A percentile compares a stretch with the other conserved stretches of the same genome.
These are phyloP conservation scores for Alternaria dauci DNA, from an alignment of 2,329 filamentous ascomycete species.

Conservation along the genomic window DNA sequence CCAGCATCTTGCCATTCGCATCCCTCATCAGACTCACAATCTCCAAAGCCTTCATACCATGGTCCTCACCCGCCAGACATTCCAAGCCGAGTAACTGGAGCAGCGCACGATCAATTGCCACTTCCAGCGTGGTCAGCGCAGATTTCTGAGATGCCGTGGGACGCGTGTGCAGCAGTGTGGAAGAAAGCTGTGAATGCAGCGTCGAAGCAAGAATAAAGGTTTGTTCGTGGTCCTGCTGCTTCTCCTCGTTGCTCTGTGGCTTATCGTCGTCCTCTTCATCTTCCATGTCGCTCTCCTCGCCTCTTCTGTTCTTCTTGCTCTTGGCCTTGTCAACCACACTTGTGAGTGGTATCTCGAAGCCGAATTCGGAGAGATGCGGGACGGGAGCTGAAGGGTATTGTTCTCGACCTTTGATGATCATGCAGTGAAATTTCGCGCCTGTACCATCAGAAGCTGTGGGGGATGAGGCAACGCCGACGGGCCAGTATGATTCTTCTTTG, in stretches of 20 bases:
- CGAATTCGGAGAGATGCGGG: constrained; percentile 90
- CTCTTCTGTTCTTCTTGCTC: constrained; percentile 37
- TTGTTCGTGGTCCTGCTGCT: constrained; percentile 77
- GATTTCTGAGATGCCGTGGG: constrained; percentile 70
- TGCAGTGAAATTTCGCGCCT: constrained; percentile 93
- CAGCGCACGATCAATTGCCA: constrained; percentile 89
- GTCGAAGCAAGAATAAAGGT: constrained; percentile 78
- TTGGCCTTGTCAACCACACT: constrained; percentile 55
- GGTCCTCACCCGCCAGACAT: constrained; percentile 90
- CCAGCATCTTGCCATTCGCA: constrained; percentile 84
- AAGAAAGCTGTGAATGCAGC: constrained; percentile 75
- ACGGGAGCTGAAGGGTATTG: constrained; percentile 85
- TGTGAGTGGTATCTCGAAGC: constrained; percentile 83
- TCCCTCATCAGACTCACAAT: constrained; percentile 87
- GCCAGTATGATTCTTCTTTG: constrained; percentile 92
- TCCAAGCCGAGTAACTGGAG: constrained; percentile 88
- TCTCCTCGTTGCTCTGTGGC: constrained; percentile 45
- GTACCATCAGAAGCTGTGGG: constrained; percentile 68
- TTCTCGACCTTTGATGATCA: constrained; percentile 96
- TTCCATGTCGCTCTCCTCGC: constrained; percentile 39
- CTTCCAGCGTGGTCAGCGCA: constrained; percentile 74
- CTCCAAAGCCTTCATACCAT: constrained; percentile 93
- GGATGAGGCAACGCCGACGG: constrained; percentile 87
- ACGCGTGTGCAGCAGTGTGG: constrained; percentile 74
- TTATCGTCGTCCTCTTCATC: constrained; percentile 42